phyloP scores from a whole-genome alignment of 2,329 filamentous ascomycete species.

The Pseudocercospora macadamiae region DNA sequence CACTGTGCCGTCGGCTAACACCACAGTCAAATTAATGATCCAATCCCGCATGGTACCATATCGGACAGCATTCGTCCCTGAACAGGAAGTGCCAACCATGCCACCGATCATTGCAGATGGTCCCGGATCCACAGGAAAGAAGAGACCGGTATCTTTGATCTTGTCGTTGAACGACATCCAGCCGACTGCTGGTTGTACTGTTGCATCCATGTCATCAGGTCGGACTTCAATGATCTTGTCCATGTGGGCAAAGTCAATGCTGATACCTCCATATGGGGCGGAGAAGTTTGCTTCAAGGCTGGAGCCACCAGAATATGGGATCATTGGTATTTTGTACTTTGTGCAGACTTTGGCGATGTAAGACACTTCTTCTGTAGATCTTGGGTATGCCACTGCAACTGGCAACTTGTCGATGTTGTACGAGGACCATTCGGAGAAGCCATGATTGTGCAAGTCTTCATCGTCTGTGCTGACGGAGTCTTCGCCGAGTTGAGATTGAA shows the following conservation, averaged over 20 bases:
- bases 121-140: constrained; percentile 89
- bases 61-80: constrained; percentile 70
- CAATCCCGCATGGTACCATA: constrained; percentile 88
- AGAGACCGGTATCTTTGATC: constrained; percentile 73
- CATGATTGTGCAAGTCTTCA: constrained; percentile 65
- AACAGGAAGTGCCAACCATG: constrained; percentile 75
- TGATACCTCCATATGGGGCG: constrained; percentile 81
- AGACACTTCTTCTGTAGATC: constrained; percentile 66
- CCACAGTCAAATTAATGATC: constrained; percentile 80
- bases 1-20: constrained; percentile 74
- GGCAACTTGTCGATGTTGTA: constrained; percentile 67
- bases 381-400: constrained; percentile 67
- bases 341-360: constrained; percentile 71
- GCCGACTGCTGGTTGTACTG: constrained; percentile 84
- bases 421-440: constrained; percentile 72
- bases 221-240: constrained; percentile 77
- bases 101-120: constrained; percentile 74
- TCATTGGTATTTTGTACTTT: constrained; percentile 77
- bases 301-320: constrained; percentile 83
- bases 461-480: constrained; percentile 66
- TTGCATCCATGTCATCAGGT: constrained; percentile 85
- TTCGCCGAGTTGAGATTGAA: constrained; percentile 57
- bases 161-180: constrained; percentile 86
- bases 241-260: constrained; percentile 88
- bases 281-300: constrained; percentile 92